A percentile compares a stretch with the other conserved stretches of the same genome.
Conservation (phyloP, 257 asterid genomes). For the Fraxinus quadrangulata region DNA sequence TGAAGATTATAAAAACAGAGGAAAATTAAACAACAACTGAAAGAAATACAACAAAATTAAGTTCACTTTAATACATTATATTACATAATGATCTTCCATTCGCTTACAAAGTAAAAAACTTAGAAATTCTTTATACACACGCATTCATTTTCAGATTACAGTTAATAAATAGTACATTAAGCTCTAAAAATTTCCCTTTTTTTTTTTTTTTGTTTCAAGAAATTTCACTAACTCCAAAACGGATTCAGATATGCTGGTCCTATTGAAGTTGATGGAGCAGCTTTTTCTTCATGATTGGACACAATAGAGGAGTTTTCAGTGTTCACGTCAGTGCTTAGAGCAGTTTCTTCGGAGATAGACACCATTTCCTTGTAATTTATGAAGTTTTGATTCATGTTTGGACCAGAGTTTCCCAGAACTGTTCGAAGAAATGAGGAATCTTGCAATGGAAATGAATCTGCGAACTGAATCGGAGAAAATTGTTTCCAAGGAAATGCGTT, state of each 20-base stretch:
- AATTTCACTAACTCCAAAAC: constrained; percentile 45
- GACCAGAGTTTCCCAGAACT: constrained; percentile 44
- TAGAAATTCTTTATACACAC: background rate
- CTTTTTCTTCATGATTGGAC: constrained; percentile 48
- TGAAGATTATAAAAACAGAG: no score
- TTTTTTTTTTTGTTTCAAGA: background rate
- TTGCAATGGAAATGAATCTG: constrained; percentile 34
- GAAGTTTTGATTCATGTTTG: constrained; percentile 34
- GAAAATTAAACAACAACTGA: no score
- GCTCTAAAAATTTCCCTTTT: no score
- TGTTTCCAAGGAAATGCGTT: constrained; percentile 39
- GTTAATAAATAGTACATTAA: background rate
- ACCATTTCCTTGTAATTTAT: constrained; percentile 40
- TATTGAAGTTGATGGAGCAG: constrained; percentile 29
- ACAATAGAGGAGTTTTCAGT: constrained; percentile 48
- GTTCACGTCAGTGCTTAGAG: constrained; percentile 28
- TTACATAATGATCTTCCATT: constrained; percentile 24
- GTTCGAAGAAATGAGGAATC: constrained; percentile 31
- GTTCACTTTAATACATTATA: background rate
- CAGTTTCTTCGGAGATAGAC: constrained; percentile 55
- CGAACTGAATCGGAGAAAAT: constrained; percentile 15
- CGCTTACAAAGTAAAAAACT: constrained; percentile 8
- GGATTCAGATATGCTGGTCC: constrained; percentile 43
- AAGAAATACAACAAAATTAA: background rate
- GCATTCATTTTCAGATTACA: background rate